These are phyloP conservation scores for Peltaster fructicola DNA, from an alignment of 2,329 filamentous ascomycete genomes.

Conservation along the genomic window DNA sequence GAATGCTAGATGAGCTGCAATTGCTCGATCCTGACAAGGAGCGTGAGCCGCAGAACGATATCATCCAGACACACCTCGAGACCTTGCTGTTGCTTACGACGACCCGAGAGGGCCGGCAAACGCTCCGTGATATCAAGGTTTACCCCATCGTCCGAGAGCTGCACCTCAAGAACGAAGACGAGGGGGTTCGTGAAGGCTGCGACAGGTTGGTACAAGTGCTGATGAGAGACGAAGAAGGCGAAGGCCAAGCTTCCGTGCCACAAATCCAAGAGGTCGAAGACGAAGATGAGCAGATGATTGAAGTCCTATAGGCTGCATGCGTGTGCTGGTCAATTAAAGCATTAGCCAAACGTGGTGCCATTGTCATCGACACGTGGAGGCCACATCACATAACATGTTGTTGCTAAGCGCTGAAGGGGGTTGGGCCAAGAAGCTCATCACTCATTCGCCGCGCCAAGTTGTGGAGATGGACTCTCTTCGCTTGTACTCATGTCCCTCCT, in stretches of 20 bases:
- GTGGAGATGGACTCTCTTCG: no score
- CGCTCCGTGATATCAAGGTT: conserved; percentile 58
- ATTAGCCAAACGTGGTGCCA: neutral
- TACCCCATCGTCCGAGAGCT: conserved; percentile 82
- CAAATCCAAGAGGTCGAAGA: conserved; percentile 26
- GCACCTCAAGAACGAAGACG: conserved; percentile 60
- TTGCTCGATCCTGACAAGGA: conserved; percentile 77
- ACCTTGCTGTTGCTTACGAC: conserved; percentile 71
- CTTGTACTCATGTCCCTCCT: no score
- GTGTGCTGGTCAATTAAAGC: no score
- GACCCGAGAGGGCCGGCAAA: conserved; percentile 55
- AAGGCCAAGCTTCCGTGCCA: conserved; percentile 26
- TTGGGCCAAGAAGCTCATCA: no score
- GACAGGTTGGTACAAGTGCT: conserved; percentile 81
- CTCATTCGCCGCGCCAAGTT: no score
- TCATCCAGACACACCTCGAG: conserved; percentile 76
- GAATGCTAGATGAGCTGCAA: conserved; percentile 81
- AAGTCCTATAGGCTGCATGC: conserved; percentile 19
- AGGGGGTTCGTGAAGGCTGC: conserved; percentile 65
- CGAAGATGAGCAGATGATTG: conserved; percentile 24
- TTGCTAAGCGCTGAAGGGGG: no score
- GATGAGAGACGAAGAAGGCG: conserved; percentile 58
- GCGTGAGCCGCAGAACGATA: conserved; percentile 57
- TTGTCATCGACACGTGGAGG: no score
- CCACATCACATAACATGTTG: no score